Evolutionary conservation across 371 early-diverging fungal species (phyloP).

Genomic region (Apophysomyces variabilis): DNA sequence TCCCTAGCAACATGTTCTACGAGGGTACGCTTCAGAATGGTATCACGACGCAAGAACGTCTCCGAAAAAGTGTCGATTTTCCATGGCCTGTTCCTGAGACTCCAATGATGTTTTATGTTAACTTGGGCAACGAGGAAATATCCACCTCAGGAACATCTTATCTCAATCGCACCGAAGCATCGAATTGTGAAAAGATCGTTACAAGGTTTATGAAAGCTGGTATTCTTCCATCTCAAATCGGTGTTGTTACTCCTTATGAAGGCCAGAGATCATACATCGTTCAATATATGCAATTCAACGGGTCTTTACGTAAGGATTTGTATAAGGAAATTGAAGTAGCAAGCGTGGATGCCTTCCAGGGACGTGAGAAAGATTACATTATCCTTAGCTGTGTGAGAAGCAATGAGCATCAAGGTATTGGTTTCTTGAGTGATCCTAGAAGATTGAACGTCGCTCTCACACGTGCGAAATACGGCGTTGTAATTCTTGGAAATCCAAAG

Average conservation of each 20-base stretch:
- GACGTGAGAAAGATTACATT: slow-evolving; percentile 99
- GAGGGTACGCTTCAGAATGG: slow-evolving; percentile 97
- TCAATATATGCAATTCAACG: slow-evolving; percentile 93
- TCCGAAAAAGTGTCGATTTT: slow-evolving; percentile 87
- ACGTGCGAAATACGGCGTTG: slow-evolving; percentile 94
- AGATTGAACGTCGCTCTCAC: slow-evolving; percentile 99
- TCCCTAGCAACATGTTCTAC: slow-evolving; percentile 99
- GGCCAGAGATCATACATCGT: slow-evolving; percentile 97
- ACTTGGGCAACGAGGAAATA: slow-evolving; percentile 95
- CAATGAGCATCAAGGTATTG: slow-evolving; percentile 98
- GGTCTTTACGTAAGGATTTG: slow-evolving; percentile 85
- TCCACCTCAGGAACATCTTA: slow-evolving; percentile 96
- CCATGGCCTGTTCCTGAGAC: slow-evolving; percentile 94
- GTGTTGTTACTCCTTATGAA: slow-evolving; percentile 99
- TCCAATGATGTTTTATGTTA: slow-evolving; percentile 96
- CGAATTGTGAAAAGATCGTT: slow-evolving; percentile 94
- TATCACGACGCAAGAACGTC: slow-evolving; percentile 89
- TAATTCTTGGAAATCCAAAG: slow-evolving; percentile 96
- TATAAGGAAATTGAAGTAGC: slow-evolving; percentile 98
- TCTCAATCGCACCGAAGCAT: slow-evolving; percentile 91
- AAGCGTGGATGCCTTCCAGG: slow-evolving; percentile 99
- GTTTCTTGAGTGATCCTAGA: slow-evolving; percentile 97
- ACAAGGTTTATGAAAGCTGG: slow-evolving; percentile 91
- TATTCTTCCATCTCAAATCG: slow-evolving; percentile 92
- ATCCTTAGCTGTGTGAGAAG: slow-evolving; percentile 97